Conservation (phyloP, 495 filamentous ascomycete species). For the Penicillium lagena region DNA sequence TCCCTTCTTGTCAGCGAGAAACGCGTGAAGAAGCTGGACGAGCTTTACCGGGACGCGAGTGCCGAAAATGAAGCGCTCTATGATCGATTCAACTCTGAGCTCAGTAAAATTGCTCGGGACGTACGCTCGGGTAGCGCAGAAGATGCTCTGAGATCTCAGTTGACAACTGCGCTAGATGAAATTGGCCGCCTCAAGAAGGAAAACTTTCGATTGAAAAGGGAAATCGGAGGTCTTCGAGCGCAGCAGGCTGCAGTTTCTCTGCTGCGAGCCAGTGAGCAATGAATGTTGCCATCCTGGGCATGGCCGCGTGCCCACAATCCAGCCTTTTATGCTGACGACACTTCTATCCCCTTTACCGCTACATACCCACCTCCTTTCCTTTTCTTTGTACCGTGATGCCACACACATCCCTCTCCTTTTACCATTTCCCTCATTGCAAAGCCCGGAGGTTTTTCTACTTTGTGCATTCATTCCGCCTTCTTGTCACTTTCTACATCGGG, state of each 20-base stretch:
- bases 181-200: slow-evolving; percentile 69
- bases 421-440: slow-evolving; percentile 5
- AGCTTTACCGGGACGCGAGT: slow-evolving; percentile 79
- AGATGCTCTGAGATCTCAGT: slow-evolving; percentile 60
- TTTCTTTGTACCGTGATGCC: slow-evolving; percentile 14
- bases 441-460: slow-evolving; percentile 8
- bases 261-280: slow-evolving; percentile 30
- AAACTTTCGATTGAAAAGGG: slow-evolving; percentile 60
- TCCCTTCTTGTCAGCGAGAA: slow-evolving; percentile 64
- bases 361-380: not conserved
- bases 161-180: slow-evolving; percentile 65
- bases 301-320: too few species aligned
- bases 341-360: too few species aligned
- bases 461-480: slow-evolving; percentile 15
- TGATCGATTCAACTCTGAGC: slow-evolving; percentile 84
- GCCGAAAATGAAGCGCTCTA: slow-evolving; percentile 94
- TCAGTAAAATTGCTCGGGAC: slow-evolving; percentile 74
- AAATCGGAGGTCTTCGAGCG: slow-evolving; percentile 45
- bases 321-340: too few species aligned
- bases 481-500: slow-evolving; percentile 10
- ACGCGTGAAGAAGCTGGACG: slow-evolving; percentile 78
- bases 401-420: slow-evolving; percentile 7
- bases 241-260: slow-evolving; percentile 36
- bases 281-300: not conserved
- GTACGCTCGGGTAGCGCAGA: slow-evolving; percentile 67